Evolutionary conservation across 176 grass and related monocot genomes (phyloP).

Genomic region (Pontederia crassipes): DNA sequence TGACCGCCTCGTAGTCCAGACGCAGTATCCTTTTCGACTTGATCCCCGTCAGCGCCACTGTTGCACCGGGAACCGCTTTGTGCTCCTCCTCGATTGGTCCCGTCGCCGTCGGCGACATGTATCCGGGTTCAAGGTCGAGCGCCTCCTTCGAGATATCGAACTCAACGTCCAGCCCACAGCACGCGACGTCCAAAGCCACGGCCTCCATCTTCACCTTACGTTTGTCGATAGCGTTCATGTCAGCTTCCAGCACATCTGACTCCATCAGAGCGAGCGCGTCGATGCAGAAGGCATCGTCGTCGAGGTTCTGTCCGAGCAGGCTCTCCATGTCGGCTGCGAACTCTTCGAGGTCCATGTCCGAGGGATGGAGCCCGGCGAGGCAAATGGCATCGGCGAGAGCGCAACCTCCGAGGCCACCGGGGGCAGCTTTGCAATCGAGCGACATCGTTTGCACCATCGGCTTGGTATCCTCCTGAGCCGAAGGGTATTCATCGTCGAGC

Average conservation of each 20-base stretch:
- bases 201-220: conserved; percentile 16
- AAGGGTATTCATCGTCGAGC: neutral
- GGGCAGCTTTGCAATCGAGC: neutral
- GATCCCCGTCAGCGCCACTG: conserved; percentile 3
- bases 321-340: conserved; percentile 87
- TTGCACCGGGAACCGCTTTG: conserved; percentile 13
- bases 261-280: conserved; percentile 36
- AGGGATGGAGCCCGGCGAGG: conserved; percentile 39
- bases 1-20: conserved; percentile 79
- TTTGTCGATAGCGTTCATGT: neutral
- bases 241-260: conserved; percentile 29
- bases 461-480: neutral
- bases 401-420: neutral
- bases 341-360: conserved; percentile 68
- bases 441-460: neutral
- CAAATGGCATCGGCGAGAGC: conserved; percentile 1
- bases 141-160: neutral
- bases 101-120: neutral
- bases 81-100: neutral
- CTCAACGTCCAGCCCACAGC: neutral
- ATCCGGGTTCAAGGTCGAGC: neutral
- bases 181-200: neutral
- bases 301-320: conserved; percentile 52
- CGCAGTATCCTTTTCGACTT: conserved; percentile 49
- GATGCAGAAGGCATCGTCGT: conserved; percentile 23